Base-by-base conservation (phyloP, 1,284 basidiomycete species). In the Cyathus olla region DNA sequence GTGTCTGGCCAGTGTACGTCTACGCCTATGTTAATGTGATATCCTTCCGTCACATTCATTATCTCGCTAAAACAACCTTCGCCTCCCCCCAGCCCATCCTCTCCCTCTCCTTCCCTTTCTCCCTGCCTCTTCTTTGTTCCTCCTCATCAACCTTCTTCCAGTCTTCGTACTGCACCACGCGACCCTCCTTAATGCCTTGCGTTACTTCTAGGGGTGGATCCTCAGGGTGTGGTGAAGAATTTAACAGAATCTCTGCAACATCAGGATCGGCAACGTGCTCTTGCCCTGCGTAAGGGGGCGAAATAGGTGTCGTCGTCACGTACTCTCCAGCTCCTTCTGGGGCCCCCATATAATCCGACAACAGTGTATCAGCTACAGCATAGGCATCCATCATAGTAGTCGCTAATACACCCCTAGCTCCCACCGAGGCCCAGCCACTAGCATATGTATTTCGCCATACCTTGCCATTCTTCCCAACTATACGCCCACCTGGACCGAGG, bases 361-460 rank as follows among this genome's bases (percentile, higher is more conserved):
- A 66, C 50, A 97, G 87, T 1, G 85, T 82, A 53, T 95, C 91
- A 0, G 93, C 92, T 2, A 94, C 90, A 3, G 83, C 82, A 72
- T 96, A 96, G 19, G 97, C 95, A 75, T 98, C 89, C 77, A 95
- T 90, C 96, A 99, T 97, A 26, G 98, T 99, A 19, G 91, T 87
- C 0, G 95, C 97, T 50, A 99, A 87, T 15, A 99, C 96, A 5
- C 98, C 97, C 49, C 90, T 91, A 0, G 97, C 96, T 24, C 97
- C 98, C 13, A 89, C 90, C 0, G 96, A 93, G 0, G 95, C 92
- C 98, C 98, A 99, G 3, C 97, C 97, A 1, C 95, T 92, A 2
- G 95, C 92, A 73, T 98, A 99, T n/a, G 95, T 83, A 40, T 92
- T 91, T 27, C 84, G 84, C 59, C 87, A 55, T 1, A 72, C 79